Conservation (phyloP, 2,329 filamentous ascomycete genomes). For the Botrytis deweyae region DNA sequence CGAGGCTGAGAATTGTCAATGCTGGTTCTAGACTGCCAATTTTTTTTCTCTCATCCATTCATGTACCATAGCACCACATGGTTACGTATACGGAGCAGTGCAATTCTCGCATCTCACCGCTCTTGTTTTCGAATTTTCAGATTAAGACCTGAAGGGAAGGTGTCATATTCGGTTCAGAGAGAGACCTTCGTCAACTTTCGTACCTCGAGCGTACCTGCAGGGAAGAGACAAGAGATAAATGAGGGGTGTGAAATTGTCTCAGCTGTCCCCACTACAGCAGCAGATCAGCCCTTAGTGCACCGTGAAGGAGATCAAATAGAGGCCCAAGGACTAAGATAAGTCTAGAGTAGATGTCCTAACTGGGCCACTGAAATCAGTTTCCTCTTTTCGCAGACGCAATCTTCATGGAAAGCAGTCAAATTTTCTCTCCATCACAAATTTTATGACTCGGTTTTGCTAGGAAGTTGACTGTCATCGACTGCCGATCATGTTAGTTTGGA, state of each 20-base stretch:
- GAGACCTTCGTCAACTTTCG: not conserved
- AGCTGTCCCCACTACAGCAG: conserved; percentile 11
- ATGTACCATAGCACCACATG: not conserved
- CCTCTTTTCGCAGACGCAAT: conserved; percentile 1
- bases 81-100: not conserved
- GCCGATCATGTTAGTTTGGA: not conserved
- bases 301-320: not conserved
- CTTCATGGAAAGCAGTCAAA: not conserved
- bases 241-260: conserved; percentile 19
- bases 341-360: not conserved
- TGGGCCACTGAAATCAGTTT: not conserved
- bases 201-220: conserved; percentile 21
- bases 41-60: not conserved
- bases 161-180: not conserved
- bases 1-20: conserved; percentile 15
- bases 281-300: not conserved
- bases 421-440: not conserved
- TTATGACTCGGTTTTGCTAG: not conserved
- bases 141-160: not conserved
- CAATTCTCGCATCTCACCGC: not conserved
- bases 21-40: not conserved
- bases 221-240: not conserved
- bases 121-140: not conserved
- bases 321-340: not conserved
- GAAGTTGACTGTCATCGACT: not conserved